Percentiles rank a stretch among this genome's conserved stretches.
Conservation (phyloP, 2,329 filamentous ascomycete species). For the Alternaria brassicicola region DNA sequence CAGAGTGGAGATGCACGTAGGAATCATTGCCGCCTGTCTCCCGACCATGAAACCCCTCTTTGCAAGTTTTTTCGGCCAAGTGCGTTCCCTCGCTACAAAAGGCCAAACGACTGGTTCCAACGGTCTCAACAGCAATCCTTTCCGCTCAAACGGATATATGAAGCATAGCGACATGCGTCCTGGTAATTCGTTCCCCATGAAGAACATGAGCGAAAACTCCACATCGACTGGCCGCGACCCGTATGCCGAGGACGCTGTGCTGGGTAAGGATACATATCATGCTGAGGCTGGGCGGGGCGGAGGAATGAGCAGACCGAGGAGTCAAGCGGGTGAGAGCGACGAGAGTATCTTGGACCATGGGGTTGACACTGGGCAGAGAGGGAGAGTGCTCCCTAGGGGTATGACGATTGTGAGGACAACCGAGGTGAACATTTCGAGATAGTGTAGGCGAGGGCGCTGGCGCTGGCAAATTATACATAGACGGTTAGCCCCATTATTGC, state of each 20-base stretch:
- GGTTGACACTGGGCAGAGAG: constrained; percentile 10
- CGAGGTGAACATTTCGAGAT: constrained; percentile 23
- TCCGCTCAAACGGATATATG: constrained; percentile 27
- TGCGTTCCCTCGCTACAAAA: constrained; percentile 29
- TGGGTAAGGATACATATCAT: constrained; percentile 1
- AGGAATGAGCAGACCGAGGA: not conserved
- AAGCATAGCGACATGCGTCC: constrained; percentile 16
- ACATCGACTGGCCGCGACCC: constrained; percentile 11
- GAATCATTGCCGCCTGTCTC: constrained; percentile 40
- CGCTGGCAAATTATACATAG: not conserved
- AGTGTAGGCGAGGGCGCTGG: not conserved
- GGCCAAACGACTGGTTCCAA: constrained; percentile 17
- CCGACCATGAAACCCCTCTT: constrained; percentile 40
- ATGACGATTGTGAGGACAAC: constrained; percentile 28
- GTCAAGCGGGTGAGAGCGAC: constrained; percentile 1
- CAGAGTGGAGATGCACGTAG: constrained; percentile 41
- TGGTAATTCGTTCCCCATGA: constrained; percentile 15
- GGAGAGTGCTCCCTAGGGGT: constrained; percentile 11
- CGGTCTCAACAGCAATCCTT: constrained; percentile 15
- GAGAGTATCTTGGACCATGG: constrained; percentile 8
- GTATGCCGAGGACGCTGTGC: constrained; percentile 19
- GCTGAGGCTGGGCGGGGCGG: constrained; percentile 7
- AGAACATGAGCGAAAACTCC: constrained; percentile 15
- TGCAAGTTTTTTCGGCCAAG: constrained; percentile 28
- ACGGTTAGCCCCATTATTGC: not conserved